phyloP scores from a whole-genome alignment of 164 flowering plant genomes.

The Aristolochia californica region DNA sequence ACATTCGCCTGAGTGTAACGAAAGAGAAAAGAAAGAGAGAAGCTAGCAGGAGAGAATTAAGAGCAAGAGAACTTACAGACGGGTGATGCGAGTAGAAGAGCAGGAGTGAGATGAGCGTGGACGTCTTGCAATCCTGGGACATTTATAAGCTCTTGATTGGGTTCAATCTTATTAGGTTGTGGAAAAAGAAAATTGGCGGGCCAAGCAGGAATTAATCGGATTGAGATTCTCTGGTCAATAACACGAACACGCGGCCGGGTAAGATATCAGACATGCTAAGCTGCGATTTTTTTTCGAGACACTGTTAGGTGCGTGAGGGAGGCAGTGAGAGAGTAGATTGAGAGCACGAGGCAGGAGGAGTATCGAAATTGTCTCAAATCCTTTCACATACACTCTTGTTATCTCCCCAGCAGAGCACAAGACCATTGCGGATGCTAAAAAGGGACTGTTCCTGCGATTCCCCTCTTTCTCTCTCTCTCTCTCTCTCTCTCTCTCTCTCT shows the following conservation, averaged over 20 bases:
- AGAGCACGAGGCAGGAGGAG: background rate
- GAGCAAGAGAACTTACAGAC: background rate
- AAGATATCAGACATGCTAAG: background rate
- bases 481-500: too few relatives aligned
- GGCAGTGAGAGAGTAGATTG: background rate
- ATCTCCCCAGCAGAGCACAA: too few relatives aligned
- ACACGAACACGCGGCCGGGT: constrained; percentile 2
- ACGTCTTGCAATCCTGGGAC: background rate
- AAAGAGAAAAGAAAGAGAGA: background rate
- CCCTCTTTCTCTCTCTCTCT: too few relatives aligned
- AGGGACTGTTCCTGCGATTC: too few relatives aligned
- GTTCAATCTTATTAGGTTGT: background rate
- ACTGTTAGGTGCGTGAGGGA: background rate
- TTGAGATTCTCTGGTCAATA: constrained; percentile 3
- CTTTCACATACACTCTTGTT: too few relatives aligned
- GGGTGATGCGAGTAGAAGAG: background rate
- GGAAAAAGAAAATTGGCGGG: background rate
- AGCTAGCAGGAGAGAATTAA: too few relatives aligned
- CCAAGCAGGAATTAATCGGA: background rate
- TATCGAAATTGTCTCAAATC: background rate
- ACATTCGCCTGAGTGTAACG: background rate
- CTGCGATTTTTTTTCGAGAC: background rate
- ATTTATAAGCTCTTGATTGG: background rate
- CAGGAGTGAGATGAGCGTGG: background rate
- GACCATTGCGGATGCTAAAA: too few relatives aligned